A percentile compares a stretch with the other conserved stretches of the same genome.
phyloP scores from a whole-genome alignment of 805 yeast genomes.

The Saccharomycopsis synnaedendra region DNA sequence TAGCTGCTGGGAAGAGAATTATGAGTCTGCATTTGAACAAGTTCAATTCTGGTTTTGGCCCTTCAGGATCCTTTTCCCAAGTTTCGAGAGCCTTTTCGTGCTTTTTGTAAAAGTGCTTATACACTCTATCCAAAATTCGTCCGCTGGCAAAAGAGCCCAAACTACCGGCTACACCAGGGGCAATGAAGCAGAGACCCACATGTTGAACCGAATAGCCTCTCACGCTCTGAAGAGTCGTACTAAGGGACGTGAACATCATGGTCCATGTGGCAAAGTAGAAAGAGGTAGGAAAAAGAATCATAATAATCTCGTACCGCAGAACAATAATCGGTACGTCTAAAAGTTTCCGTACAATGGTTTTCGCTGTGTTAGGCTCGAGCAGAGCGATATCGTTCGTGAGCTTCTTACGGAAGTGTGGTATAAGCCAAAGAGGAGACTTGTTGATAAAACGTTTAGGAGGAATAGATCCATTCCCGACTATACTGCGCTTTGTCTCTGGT shows the following conservation, averaged over 20 bases:
- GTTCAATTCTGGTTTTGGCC: constrained; percentile 2
- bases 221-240: constrained; percentile 37
- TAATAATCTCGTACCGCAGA: constrained; percentile 1
- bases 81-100: constrained; percentile 18
- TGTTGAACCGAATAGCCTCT: constrained; percentile 43
- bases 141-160: constrained; percentile 53
- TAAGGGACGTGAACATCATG: constrained; percentile 51
- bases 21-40: constrained; percentile 7
- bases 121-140: constrained; percentile 39
- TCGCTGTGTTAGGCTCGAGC: constrained; percentile 13
- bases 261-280: constrained; percentile 63
- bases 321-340: constrained; percentile 17
- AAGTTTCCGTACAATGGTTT: constrained; percentile 1
- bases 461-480: constrained; percentile 69
- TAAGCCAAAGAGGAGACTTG: constrained; percentile 33
- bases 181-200: constrained; percentile 63
- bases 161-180: constrained; percentile 61
- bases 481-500: constrained; percentile 66
- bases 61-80: constrained; percentile 4
- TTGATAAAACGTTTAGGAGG: constrained; percentile 34
- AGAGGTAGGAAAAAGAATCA: constrained; percentile 36
- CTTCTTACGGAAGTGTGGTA: constrained; percentile 22
- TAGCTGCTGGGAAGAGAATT: constrained; percentile 7
- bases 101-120: constrained; percentile 22
- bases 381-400: constrained; percentile 23